Percentiles rank a stretch among this genome's conserved stretches.
Evolutionary conservation across 805 yeast species (phyloP).

Genomic region (Komagataella kurtzmanii): DNA sequence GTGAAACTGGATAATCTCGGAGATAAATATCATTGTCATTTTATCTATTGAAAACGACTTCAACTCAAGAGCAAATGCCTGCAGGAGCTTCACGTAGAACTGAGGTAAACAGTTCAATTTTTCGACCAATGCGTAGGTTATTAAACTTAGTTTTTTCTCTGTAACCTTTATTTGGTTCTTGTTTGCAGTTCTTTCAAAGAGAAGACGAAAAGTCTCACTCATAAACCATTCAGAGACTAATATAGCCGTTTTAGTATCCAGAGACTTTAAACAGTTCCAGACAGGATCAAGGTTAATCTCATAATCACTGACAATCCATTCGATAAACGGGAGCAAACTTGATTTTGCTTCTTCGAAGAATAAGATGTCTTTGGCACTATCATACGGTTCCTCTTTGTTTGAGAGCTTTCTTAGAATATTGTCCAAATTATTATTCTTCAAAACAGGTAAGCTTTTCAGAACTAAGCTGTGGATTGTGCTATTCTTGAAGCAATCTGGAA

Average conservation of each 20-base stretch:
- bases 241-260: background rate
- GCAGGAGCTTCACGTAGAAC: background rate
- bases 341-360: background rate
- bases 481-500: slow-evolving; percentile 35
- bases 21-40: background rate
- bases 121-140: background rate
- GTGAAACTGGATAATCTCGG: background rate
- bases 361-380: background rate
- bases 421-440: slow-evolving; percentile 24
- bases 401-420: slow-evolving; percentile 11
- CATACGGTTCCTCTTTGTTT: background rate
- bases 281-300: background rate
- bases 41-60: background rate
- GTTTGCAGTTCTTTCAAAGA: background rate
- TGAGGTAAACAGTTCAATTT: background rate
- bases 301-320: background rate
- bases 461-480: slow-evolving; percentile 39
- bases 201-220: background rate
- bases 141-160: background rate
- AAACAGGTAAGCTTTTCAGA: slow-evolving; percentile 43
- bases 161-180: background rate
- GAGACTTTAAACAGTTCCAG: background rate
- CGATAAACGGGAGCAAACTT: background rate
- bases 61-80: background rate
- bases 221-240: background rate